Percentiles rank a stretch among this genome's conserved stretches.
Evolutionary conservation across 106 monocot species (phyloP).

Genomic region (Dendrobium huoshanense): DNA sequence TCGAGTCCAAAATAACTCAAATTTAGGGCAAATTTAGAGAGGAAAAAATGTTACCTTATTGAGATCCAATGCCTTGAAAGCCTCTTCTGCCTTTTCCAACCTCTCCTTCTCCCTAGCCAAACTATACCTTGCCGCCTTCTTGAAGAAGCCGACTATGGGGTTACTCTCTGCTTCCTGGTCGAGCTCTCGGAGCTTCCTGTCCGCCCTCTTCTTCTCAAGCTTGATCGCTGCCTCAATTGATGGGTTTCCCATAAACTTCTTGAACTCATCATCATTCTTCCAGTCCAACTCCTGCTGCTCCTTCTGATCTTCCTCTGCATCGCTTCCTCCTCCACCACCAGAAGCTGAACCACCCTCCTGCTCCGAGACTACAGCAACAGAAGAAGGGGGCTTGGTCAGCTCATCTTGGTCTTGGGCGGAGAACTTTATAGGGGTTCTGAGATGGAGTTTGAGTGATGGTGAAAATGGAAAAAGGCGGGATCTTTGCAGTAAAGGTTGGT

Average conservation of each 20-base stretch:
- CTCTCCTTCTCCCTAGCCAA: slow-evolving; percentile 66
- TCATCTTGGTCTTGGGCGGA: slow-evolving; percentile 21
- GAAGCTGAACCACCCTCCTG: background rate
- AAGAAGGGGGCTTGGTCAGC: slow-evolving; percentile 5
- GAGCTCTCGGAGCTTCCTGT: slow-evolving; percentile 57
- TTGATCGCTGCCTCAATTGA: slow-evolving; percentile 87
- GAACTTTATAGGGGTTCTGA: slow-evolving; percentile 3
- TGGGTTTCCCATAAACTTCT: slow-evolving; percentile 88
- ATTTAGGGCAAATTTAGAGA: background rate
- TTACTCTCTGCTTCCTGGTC: slow-evolving; percentile 41
- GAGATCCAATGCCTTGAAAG: slow-evolving; percentile 84
- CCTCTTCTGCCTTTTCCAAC: slow-evolving; percentile 70
- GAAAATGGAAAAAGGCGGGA: background rate
- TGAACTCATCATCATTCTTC: slow-evolving; percentile 87
- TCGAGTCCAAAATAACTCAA: background rate
- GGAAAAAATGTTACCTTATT: slow-evolving; percentile 45
- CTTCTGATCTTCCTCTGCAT: slow-evolving; percentile 15
- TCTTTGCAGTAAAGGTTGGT: background rate
- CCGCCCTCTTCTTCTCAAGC: slow-evolving; percentile 85
- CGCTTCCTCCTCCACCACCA: background rate
- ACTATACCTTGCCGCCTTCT: slow-evolving; percentile 24
- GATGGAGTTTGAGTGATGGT: background rate
- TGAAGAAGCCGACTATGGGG: slow-evolving; percentile 38
- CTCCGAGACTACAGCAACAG: slow-evolving; percentile 12
- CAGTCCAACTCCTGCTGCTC: slow-evolving; percentile 67